Base-by-base conservation (phyloP, 345 rosid genomes). In the Salix caprea region DNA sequence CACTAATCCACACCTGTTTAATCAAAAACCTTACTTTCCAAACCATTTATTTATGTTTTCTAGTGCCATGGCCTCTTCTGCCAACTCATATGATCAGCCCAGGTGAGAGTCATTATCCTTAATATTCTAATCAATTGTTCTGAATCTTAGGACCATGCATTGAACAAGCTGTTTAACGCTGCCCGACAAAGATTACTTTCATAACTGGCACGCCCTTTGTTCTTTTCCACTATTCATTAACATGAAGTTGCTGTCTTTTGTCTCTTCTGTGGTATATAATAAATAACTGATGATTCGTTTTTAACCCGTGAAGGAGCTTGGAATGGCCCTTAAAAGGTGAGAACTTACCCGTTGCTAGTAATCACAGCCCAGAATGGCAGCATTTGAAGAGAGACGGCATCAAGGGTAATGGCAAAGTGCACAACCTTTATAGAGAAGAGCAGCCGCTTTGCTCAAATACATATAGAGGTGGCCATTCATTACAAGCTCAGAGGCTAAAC, bases 251-350 rank as follows among this genome's bases (percentile, higher is more conserved):
- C 26, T 71, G 66, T 44, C 6, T 5, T 69, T 30, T 60, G 54
- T 76, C 65, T 54, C 73, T 39, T 44, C 5, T 40, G 30, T 68
- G 32, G 37, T 13, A 9, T 6, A 30, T 46, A 44, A 46, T 74
- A 42, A 74, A 48, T 74, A 36, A 34, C 50, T 30, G 62, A 48
- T 46, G 28, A 14, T 56, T 77, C 34, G 70, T 67, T 62, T 70
- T 81, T 79, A 30, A 60, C 78, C 75, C 80, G 65, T 88, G 92
- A 88, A 94, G 98, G 86, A 79, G 81, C 69, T 79, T 89, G 83
- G 95, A 91, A 44, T 91, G 97, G 97, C 88, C 87, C 85, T 83
- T 83, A 83, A 90, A 88, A 69, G 94, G 90, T 21, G 90, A 86
- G 70, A 85, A 75, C 15, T 54, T 64, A 70, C 79, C 85, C 44